A percentile compares a stretch with the other conserved stretches of the same genome.
Evolutionary conservation across 176 grass and related monocot species (phyloP).

Genomic region (Oryza punctata): DNA sequence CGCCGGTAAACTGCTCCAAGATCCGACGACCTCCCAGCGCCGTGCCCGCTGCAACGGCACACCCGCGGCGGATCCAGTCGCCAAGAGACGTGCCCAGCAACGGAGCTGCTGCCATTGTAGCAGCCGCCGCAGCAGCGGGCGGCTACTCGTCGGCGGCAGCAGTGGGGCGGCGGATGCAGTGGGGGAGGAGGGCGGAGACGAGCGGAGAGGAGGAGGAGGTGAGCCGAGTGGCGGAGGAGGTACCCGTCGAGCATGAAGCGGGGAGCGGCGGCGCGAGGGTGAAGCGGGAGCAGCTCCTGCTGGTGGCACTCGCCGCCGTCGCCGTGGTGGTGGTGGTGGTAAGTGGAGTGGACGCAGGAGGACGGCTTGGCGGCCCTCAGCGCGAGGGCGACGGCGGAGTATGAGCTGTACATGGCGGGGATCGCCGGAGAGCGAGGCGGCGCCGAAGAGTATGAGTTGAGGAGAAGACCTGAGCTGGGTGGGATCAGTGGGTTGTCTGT

Average conservation of each 20-base stretch:
- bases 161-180: background rate
- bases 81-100: background rate
- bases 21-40: background rate
- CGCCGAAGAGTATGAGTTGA: too few relatives aligned
- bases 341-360: slow-evolving; percentile 33
- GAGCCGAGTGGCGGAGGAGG: slow-evolving; percentile 53
- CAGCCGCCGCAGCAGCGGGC: background rate
- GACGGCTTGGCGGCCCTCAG: slow-evolving; percentile 52
- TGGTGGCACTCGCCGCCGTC: slow-evolving; percentile 25
- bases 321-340: slow-evolving; percentile 32
- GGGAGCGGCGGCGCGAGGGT: slow-evolving; percentile 24
- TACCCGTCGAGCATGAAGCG: slow-evolving; percentile 46
- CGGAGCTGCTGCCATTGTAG: background rate
- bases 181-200: slow-evolving; percentile 23
- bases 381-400: slow-evolving; percentile 39
- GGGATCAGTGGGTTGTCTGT: slow-evolving; percentile 1
- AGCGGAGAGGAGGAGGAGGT: slow-evolving; percentile 47
- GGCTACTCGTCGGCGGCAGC: slow-evolving; percentile 32
- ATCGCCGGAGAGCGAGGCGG: slow-evolving; percentile 16
- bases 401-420: slow-evolving; percentile 60
- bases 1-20: background rate
- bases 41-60: slow-evolving; percentile 21
- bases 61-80: slow-evolving; percentile 1
- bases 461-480: slow-evolving; percentile 1
- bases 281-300: slow-evolving; percentile 31